Percentiles rank a stretch among this genome's conserved stretches.
These are phyloP conservation scores for Mortierella sp. DNA, from an alignment of 371 early-diverging fungal species.

Conservation along the genomic window DNA sequence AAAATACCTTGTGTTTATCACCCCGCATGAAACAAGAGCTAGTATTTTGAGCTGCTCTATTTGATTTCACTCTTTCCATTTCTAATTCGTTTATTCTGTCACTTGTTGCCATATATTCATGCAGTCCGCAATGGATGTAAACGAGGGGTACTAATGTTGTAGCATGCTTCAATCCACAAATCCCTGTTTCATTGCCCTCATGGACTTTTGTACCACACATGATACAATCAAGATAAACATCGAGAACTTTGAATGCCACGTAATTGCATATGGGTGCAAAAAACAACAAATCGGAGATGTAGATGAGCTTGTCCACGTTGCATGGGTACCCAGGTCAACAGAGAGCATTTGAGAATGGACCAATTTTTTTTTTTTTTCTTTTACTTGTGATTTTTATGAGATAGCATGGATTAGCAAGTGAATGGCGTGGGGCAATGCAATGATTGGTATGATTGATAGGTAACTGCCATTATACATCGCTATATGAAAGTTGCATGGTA, in stretches of 20 bases:
- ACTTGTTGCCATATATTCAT: no score
- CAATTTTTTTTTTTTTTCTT: neutral
- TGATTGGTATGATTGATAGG: constrained; percentile 17
- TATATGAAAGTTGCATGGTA: constrained; percentile 11
- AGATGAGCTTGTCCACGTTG: neutral
- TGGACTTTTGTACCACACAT: no score
- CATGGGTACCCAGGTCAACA: constrained; percentile 20
- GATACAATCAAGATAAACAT: no score
- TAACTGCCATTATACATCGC: neutral
- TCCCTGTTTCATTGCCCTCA: no score
- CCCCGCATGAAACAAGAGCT: neutral
- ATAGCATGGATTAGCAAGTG: neutral
- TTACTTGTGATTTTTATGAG: neutral
- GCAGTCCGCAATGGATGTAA: no score
- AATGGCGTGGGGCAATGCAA: constrained; percentile 10
- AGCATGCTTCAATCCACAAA: no score
- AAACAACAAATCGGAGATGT: neutral
- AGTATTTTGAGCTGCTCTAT: no score
- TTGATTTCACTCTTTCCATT: no score
- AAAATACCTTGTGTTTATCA: no score
- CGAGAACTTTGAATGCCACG: no score
- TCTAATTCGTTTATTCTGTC: no score
- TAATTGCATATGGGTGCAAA: neutral
- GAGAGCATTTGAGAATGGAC: neutral
- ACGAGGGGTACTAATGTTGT: no score